A percentile compares a stretch with the other conserved stretches of the same genome.
Evolutionary conservation across 768 basidiomycete genomes (phyloP).

Genomic region (Crepidotus variabilis): DNA sequence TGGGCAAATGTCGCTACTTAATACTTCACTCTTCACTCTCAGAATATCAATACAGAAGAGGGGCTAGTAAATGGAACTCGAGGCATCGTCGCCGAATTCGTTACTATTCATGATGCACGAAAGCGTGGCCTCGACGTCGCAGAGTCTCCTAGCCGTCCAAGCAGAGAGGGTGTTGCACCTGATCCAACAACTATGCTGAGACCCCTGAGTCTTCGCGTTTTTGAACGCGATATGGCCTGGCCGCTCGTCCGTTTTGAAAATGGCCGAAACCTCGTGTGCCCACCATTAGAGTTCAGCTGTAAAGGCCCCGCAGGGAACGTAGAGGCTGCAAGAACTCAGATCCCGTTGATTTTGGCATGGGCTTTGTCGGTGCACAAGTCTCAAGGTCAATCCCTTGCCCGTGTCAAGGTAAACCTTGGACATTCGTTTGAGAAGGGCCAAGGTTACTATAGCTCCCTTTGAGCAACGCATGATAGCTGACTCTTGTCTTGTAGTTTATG

Average conservation of each 20-base stretch:
- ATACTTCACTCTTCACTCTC: background rate
- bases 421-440: constrained; percentile 76
- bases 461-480: background rate
- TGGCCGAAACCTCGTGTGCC: constrained; percentile 42
- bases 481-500: constrained; percentile 43
- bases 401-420: constrained; percentile 75
- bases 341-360: constrained; percentile 64
- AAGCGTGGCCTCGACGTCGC: constrained; percentile 32
- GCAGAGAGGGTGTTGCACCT: background rate
- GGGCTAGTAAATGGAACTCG: constrained; percentile 64
- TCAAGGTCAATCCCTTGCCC: constrained; percentile 81
- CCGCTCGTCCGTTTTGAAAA: constrained; percentile 58
- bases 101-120: constrained; percentile 44
- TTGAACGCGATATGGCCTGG: constrained; percentile 35
- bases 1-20: background rate
- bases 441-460: constrained; percentile 34
- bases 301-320: constrained; percentile 49
- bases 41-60: constrained; percentile 62
- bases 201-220: constrained; percentile 21
- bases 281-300: constrained; percentile 51
- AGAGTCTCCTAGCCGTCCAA: constrained; percentile 5
- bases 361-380: constrained; percentile 85
- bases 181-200: constrained; percentile 1
- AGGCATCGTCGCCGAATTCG: constrained; percentile 50
- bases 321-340: constrained; percentile 60